phyloP scores from a whole-genome alignment of 371 early-diverging fungal genomes.

The Rhizopus sp. region DNA sequence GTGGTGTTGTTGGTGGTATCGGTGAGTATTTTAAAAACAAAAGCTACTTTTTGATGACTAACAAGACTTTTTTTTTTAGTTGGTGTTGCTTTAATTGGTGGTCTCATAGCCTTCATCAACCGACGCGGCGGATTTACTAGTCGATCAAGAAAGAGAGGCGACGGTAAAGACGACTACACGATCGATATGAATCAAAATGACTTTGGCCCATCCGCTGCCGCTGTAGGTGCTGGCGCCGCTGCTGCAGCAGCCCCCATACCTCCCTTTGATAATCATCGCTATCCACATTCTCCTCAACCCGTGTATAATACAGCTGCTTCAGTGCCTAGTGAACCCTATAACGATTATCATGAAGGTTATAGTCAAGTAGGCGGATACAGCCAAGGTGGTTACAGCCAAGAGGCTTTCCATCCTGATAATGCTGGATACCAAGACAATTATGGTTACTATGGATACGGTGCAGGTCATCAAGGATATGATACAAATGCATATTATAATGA shows the following conservation, averaged over 20 bases:
- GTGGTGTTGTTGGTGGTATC: constrained; percentile 42
- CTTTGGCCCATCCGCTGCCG: constrained; percentile 9
- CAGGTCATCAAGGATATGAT: neutral
- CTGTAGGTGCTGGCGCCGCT: constrained; percentile 8
- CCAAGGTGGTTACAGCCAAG: constrained; percentile 15
- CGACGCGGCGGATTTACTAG: constrained; percentile 22
- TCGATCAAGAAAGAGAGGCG: constrained; percentile 11
- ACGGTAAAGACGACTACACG: constrained; percentile 22
- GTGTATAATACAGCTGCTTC: neutral
- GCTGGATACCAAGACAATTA: constrained; percentile 15
- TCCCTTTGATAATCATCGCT: constrained; percentile 27
- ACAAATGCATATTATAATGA: constrained; percentile 2
- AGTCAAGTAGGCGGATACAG: constrained; percentile 23
- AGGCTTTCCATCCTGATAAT: constrained; percentile 5
- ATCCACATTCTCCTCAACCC: constrained; percentile 14
- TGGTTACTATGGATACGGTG: constrained; percentile 15
- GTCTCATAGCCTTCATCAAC: constrained; percentile 34
- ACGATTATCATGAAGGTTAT: constrained; percentile 19
- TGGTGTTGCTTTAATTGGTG: constrained; percentile 38
- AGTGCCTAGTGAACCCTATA: constrained; percentile 8
- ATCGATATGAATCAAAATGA: constrained; percentile 31
- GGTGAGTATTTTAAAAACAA: constrained; percentile 22
- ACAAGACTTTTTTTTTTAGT: constrained; percentile 17
- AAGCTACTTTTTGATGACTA: neutral
- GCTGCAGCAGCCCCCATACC: constrained; percentile 17